These are phyloP conservation scores for Drosera capensis DNA, from an alignment of 148 eudicot species.

Conservation along the genomic window DNA sequence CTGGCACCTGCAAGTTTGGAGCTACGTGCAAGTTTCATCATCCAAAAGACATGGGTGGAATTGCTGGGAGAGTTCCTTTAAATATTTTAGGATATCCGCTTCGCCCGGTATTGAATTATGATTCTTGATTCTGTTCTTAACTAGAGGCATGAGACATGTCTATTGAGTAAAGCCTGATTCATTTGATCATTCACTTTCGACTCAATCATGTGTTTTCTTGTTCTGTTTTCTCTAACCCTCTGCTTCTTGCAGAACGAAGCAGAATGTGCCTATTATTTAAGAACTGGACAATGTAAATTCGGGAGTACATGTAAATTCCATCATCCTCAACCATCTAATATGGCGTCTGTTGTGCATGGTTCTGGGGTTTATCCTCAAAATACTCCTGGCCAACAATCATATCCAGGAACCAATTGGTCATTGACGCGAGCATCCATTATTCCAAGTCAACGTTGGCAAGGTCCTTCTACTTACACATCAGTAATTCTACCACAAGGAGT, in stretches of 20 bases:
- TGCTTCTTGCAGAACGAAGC: constrained; percentile 40
- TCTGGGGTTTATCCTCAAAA: constrained; percentile 88
- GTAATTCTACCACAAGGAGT: constrained; percentile 74
- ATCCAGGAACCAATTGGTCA: constrained; percentile 61
- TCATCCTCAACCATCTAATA: constrained; percentile 84
- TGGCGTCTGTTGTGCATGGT: constrained; percentile 55
- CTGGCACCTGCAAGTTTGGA: constrained; percentile 92
- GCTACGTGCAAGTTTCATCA: constrained; percentile 97
- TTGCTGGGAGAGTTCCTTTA: constrained; percentile 68
- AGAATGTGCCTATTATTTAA: constrained; percentile 84
- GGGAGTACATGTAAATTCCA: constrained; percentile 92
- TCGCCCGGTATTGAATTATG: constrained; percentile 49
- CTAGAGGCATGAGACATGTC: background rate
- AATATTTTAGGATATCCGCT: constrained; percentile 91
- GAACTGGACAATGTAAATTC: constrained; percentile 93
- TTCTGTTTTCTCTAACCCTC: background rate
- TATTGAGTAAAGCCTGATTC: background rate
- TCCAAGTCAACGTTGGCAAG: constrained; percentile 83
- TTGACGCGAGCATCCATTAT: constrained; percentile 63
- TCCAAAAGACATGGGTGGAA: constrained; percentile 89
- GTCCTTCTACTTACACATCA: constrained; percentile 71
- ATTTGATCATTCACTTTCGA: background rate
- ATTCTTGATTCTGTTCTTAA: constrained; percentile 2
- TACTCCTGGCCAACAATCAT: constrained; percentile 67
- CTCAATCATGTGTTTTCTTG: background rate